A percentile compares a stretch with the other conserved stretches of the same genome.
phyloP scores from a whole-genome alignment of 2,329 filamentous ascomycete species.

The Arachnopeziza araneosa region DNA sequence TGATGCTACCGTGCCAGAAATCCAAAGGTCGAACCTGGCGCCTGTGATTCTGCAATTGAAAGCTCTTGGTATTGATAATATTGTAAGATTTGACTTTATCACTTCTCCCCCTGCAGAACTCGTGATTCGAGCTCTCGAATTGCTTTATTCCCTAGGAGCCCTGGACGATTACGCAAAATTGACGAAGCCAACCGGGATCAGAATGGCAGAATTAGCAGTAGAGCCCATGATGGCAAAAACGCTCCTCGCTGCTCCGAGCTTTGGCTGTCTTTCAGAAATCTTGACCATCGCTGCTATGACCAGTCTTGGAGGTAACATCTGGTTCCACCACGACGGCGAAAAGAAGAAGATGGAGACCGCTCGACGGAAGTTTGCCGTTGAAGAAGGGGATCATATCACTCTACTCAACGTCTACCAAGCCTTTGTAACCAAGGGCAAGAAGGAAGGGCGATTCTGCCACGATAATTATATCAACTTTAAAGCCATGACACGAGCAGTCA shows the following conservation, averaged over 20 bases:
- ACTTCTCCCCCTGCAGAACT: conserved; percentile 81
- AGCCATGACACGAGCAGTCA: conserved; percentile 73
- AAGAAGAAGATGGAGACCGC: conserved; percentile 70
- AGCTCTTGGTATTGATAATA: conserved; percentile 90
- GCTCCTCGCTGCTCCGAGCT: conserved; percentile 67
- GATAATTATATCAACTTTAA: conserved; percentile 86
- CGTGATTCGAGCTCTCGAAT: conserved; percentile 77
- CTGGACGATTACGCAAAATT: conserved; percentile 87
- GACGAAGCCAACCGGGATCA: conserved; percentile 76
- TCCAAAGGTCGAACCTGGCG: conserved; percentile 86
- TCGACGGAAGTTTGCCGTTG: conserved; percentile 77
- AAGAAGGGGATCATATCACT: conserved; percentile 91
- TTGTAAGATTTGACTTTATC: conserved; percentile 84
- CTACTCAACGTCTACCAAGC: conserved; percentile 90
- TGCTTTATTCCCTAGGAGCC: conserved; percentile 80
- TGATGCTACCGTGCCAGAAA: conserved; percentile 76
- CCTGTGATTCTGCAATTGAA: conserved; percentile 87
- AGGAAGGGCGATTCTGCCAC: conserved; percentile 80
- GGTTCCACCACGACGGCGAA: conserved; percentile 74
- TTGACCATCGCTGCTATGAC: conserved; percentile 93
- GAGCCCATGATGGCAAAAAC: conserved; percentile 96
- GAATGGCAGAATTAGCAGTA: conserved; percentile 90
- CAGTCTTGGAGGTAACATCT: conserved; percentile 74
- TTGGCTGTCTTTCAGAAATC: conserved; percentile 78
- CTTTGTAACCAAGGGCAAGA: conserved; percentile 77